Conservation (phyloP, 306 rosid genomes). For the Pueraria montana region DNA sequence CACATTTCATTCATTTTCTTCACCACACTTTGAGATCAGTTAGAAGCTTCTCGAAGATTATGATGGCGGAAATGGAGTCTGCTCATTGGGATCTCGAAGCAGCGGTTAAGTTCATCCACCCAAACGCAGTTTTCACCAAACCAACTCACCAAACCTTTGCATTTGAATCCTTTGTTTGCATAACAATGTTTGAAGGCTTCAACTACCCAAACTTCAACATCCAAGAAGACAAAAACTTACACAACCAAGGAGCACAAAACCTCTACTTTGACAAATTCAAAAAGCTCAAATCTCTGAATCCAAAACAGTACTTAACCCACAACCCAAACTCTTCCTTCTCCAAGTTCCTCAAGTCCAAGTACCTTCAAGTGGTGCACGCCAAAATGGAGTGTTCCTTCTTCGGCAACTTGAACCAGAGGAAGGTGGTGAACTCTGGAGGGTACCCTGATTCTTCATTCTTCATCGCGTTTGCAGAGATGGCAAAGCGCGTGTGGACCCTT, state of each 20-base stretch:
- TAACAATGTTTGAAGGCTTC: conserved; percentile 85
- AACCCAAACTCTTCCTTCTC: conserved; percentile 69
- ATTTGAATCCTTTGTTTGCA: conserved; percentile 80
- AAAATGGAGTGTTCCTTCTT: conserved; percentile 97
- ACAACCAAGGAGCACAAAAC: conserved; percentile 8
- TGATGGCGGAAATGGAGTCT: conserved; percentile 83
- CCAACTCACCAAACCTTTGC: conserved; percentile 66
- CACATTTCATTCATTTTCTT: conserved; percentile 72
- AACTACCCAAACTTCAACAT: conserved; percentile 57
- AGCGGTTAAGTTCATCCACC: conserved; percentile 71
- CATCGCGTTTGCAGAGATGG: conserved; percentile 81
- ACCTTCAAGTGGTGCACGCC: conserved; percentile 78
- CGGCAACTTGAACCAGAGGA: conserved; percentile 88
- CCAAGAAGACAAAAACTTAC: conserved; percentile 37
- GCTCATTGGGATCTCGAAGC: conserved; percentile 91
- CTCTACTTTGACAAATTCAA: conserved; percentile 74
- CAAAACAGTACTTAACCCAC: conserved; percentile 58
- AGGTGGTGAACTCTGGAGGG: conserved; percentile 73
- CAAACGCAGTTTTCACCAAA: conserved; percentile 63
- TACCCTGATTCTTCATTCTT: conserved; percentile 84
- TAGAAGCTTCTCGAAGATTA: conserved; percentile 65
- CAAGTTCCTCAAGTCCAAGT: conserved; percentile 71
- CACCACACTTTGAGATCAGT: conserved; percentile 63
- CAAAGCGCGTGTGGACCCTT: conserved; percentile 79
- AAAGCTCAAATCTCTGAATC: conserved; percentile 59